Conservation (phyloP, 2,329 filamentous ascomycete species). For the Colletotrichum filicis region DNA sequence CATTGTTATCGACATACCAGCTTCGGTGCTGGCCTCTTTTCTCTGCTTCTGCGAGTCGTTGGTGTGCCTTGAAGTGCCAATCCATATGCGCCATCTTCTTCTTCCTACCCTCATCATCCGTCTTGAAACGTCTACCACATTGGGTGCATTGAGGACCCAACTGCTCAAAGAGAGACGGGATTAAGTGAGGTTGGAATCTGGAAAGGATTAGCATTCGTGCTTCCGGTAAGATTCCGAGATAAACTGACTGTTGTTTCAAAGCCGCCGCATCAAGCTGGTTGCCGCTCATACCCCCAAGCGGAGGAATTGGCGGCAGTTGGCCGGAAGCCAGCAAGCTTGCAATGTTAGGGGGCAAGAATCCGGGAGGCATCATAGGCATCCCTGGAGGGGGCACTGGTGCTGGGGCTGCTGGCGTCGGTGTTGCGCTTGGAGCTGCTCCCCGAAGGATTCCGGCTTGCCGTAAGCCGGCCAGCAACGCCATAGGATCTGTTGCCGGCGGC, state of each 20-base stretch:
- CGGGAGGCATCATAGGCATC: slow-evolving; percentile 39
- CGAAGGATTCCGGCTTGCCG: slow-evolving; percentile 75
- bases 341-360: slow-evolving; percentile 47
- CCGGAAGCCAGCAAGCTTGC: slow-evolving; percentile 48
- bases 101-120: slow-evolving; percentile 80
- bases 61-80: slow-evolving; percentile 97
- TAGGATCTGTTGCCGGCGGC: slow-evolving; percentile 56
- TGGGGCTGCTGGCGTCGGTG: slow-evolving; percentile 45
- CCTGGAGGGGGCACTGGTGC: slow-evolving; percentile 44
- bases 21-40: slow-evolving; percentile 90
- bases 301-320: slow-evolving; percentile 33
- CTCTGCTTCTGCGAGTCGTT: slow-evolving; percentile 85
- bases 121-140: slow-evolving; percentile 87
- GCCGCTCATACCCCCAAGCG: slow-evolving; percentile 54
- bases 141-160: slow-evolving; percentile 90
- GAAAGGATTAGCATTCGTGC: slow-evolving; percentile 30
- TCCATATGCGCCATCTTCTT: slow-evolving; percentile 95
- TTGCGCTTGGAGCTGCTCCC: slow-evolving; percentile 48
- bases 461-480: slow-evolving; percentile 74
- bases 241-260: slow-evolving; percentile 75
- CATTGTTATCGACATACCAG: slow-evolving; percentile 92
- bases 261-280: slow-evolving; percentile 73
- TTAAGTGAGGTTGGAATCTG: slow-evolving; percentile 79
- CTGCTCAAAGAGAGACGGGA: slow-evolving; percentile 81
- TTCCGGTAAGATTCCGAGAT: neutral